A percentile compares a stretch with the other conserved stretches of the same genome.
Evolutionary conservation across 1,284 basidiomycete species (phyloP).

Genomic region (Chalciporus piperatoides): DNA sequence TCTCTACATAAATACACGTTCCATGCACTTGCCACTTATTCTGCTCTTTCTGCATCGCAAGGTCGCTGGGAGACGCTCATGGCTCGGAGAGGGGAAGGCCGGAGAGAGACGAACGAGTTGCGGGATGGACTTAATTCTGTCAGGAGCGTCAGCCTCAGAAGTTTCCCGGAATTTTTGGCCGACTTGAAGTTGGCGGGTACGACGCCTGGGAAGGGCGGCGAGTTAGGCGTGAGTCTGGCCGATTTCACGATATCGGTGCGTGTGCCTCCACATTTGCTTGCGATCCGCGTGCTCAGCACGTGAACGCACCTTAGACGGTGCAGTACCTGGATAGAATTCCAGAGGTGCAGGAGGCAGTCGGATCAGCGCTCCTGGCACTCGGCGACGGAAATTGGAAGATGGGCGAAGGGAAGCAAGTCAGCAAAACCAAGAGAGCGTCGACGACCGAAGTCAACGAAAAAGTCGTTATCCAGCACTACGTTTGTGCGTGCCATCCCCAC

Average conservation of each 20-base stretch:
- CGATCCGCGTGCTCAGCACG: neutral
- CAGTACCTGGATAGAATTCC: conserved; percentile 66
- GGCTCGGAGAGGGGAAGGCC: conserved; percentile 38
- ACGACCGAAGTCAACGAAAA: conserved; percentile 52
- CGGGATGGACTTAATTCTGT: conserved; percentile 64
- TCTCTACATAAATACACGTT: conserved; percentile 82
- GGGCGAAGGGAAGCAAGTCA: conserved; percentile 71
- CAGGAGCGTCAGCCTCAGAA: conserved; percentile 64
- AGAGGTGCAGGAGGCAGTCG: conserved; percentile 62
- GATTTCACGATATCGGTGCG: conserved; percentile 62
- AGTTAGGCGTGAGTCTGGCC: conserved; percentile 56
- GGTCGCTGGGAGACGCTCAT: conserved; percentile 66
- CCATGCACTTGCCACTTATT: conserved; percentile 69
- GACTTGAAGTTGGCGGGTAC: conserved; percentile 62
- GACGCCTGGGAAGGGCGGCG: conserved; percentile 42
- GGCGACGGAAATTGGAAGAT: conserved; percentile 87
- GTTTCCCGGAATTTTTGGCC: conserved; percentile 76
- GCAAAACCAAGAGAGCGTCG: conserved; percentile 42
- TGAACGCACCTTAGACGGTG: conserved; percentile 45
- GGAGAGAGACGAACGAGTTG: conserved; percentile 59
- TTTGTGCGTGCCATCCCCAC: conserved; percentile 45
- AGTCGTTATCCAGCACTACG: conserved; percentile 67
- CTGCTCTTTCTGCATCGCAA: conserved; percentile 51
- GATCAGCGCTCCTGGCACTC: conserved; percentile 58
- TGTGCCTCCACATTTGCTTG: conserved; percentile 1